Evolutionary conservation across 73 alveolate species (phyloP).

Genomic region (Stentor roeselii): DNA sequence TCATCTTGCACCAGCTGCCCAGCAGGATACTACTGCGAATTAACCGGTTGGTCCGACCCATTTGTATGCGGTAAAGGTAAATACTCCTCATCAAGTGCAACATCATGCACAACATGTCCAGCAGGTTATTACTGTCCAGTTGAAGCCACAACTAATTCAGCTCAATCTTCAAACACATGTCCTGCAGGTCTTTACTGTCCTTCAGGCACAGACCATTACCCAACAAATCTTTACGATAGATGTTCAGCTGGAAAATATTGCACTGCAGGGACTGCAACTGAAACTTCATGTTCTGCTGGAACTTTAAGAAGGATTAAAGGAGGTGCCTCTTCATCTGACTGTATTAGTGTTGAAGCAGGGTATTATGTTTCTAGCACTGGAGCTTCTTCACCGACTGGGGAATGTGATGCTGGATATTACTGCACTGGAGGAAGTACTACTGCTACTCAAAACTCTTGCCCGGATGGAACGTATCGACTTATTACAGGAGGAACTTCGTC

Average conservation of each 20-base stretch:
- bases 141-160: neutral
- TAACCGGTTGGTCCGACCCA: constrained; percentile 33
- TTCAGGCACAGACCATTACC: constrained; percentile 35
- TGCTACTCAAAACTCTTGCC: constrained; percentile 21
- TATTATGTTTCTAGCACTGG: constrained; percentile 35
- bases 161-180: constrained; percentile 15
- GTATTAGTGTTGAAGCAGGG: constrained; percentile 37
- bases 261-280: neutral
- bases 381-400: neutral
- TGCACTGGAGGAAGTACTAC: constrained; percentile 38
- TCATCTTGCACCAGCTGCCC: constrained; percentile 33
- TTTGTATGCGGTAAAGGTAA: constrained; percentile 43
- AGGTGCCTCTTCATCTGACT: constrained; percentile 18
- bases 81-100: constrained; percentile 10
- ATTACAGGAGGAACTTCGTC: constrained; percentile 18
- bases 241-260: constrained; percentile 51
- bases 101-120: constrained; percentile 40
- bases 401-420: constrained; percentile 32
- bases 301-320: constrained; percentile 30
- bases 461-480: neutral
- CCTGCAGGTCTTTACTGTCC: constrained; percentile 61
- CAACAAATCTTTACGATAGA: neutral
- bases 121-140: constrained; percentile 38
- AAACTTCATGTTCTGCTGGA: constrained; percentile 16
- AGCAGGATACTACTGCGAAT: constrained; percentile 56